phyloP scores from a whole-genome alignment of 305 asterid species.

The Petunia hybrid region DNA sequence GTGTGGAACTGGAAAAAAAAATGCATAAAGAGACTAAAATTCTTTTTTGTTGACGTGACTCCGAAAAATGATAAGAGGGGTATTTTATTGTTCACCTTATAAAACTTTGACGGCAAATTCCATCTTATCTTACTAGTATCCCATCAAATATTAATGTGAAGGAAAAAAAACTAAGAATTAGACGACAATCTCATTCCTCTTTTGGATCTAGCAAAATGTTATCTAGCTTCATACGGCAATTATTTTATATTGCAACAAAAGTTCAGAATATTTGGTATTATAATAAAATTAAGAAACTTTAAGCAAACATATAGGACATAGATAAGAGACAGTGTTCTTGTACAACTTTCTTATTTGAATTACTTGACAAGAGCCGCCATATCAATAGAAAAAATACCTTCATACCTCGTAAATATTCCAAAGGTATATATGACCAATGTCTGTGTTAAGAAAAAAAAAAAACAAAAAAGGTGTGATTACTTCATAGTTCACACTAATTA shows the following conservation, averaged over 20 bases:
- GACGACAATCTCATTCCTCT: background rate
- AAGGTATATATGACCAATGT: background rate
- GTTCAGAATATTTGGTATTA: background rate
- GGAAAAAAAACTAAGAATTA: background rate
- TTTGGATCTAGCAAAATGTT: background rate
- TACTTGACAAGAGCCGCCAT: background rate
- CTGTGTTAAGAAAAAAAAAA: background rate
- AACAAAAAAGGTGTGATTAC: background rate
- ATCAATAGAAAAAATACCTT: background rate
- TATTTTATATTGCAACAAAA: background rate
- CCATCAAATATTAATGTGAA: too few species aligned
- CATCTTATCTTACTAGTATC: too few species aligned
- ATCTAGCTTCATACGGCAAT: background rate
- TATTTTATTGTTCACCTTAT: too few species aligned
- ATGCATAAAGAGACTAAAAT: background rate
- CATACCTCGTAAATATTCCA: constrained; percentile 12
- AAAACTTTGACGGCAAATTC: too few species aligned
- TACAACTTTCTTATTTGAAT: background rate
- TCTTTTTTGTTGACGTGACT: background rate
- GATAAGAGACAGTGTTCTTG: background rate
- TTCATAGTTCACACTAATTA: background rate
- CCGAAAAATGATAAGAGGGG: too few species aligned
- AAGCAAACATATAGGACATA: background rate
- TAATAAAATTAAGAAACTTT: background rate
- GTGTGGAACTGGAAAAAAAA: too few species aligned